Conservation (phyloP, 2,329 filamentous ascomycete genomes). For the Neopestalotiopsis rosae region DNA sequence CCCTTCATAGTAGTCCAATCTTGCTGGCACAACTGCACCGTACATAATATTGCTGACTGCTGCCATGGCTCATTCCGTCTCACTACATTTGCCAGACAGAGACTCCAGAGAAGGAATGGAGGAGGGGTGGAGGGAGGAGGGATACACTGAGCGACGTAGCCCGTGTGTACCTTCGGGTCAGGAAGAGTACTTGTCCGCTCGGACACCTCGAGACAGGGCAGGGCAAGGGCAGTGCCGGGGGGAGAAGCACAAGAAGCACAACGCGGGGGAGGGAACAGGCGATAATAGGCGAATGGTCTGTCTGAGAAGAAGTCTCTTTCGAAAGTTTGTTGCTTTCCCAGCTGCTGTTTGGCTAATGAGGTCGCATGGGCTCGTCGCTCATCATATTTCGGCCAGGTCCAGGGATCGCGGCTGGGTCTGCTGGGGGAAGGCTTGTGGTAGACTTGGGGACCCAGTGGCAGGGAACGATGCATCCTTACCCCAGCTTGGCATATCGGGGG, state of each 20-base stretch:
- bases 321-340: background rate
- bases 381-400: background rate
- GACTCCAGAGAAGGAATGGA: no score
- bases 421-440: background rate
- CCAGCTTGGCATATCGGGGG: conserved; percentile 10
- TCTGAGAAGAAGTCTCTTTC: background rate
- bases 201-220: conserved; percentile 1
- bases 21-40: background rate
- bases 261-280: conserved; percentile 5
- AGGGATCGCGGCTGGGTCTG: background rate
- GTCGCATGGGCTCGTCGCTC: background rate
- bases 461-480: conserved; percentile 4
- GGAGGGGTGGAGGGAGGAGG: background rate
- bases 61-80: conserved; percentile 2
- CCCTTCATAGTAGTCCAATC: background rate
- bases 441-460: background rate
- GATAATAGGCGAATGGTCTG: background rate
- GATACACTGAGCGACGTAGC: background rate
- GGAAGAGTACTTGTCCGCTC: conserved; percentile 11
- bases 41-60: conserved; percentile 1
- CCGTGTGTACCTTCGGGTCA: conserved; percentile 10
- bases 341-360: background rate
- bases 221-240: no score
- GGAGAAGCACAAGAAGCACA: background rate
- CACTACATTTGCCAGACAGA: background rate